A percentile compares a stretch with the other conserved stretches of the same genome.
Evolutionary conservation across 148 eudicot genomes (phyloP).

Genomic region (Spergularia marina): DNA sequence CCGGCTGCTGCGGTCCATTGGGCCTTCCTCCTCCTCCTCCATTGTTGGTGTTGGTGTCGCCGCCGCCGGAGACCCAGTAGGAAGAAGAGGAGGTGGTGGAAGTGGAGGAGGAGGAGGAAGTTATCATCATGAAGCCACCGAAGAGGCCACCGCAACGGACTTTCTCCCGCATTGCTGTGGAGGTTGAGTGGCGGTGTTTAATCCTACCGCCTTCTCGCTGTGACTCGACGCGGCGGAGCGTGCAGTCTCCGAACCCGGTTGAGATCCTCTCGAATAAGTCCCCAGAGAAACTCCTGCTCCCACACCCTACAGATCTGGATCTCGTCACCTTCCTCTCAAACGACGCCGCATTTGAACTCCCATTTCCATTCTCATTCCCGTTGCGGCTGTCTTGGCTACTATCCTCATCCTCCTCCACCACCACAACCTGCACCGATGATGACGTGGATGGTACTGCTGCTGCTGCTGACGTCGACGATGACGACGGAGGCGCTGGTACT

Average conservation of each 20-base stretch:
- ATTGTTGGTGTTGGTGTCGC: conserved; percentile 23
- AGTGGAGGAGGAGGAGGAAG: conserved; percentile 53
- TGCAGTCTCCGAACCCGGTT: conserved; percentile 86
- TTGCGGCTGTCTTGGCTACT: no score
- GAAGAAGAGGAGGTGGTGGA: conserved; percentile 45
- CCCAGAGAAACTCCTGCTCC: conserved; percentile 85
- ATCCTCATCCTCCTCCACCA: no score
- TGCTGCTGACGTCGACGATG: no score
- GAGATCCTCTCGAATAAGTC: conserved; percentile 84
- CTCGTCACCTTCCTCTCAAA: conserved; percentile 64
- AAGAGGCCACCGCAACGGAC: conserved; percentile 81
- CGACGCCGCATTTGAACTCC: conserved; percentile 29
- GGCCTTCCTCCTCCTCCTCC: no score
- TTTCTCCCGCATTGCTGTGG: conserved; percentile 44
- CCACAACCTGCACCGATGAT: conserved; percentile 18
- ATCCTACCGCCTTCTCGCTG: conserved; percentile 52
- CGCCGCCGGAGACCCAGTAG: conserved; percentile 34
- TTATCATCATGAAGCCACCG: conserved; percentile 64
- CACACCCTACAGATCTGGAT: conserved; percentile 96
- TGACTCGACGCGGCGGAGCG: conserved; percentile 81
- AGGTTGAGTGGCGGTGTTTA: conserved; percentile 25
- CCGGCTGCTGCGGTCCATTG: no score
- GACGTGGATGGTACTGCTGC: no score
- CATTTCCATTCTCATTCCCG: no score
- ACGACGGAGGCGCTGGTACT: no score